Evolutionary conservation across 2,329 filamentous ascomycete genomes (phyloP), one percentile per base, ranked within the genome.

Genomic region (Cercospora brassicicola): DNA sequence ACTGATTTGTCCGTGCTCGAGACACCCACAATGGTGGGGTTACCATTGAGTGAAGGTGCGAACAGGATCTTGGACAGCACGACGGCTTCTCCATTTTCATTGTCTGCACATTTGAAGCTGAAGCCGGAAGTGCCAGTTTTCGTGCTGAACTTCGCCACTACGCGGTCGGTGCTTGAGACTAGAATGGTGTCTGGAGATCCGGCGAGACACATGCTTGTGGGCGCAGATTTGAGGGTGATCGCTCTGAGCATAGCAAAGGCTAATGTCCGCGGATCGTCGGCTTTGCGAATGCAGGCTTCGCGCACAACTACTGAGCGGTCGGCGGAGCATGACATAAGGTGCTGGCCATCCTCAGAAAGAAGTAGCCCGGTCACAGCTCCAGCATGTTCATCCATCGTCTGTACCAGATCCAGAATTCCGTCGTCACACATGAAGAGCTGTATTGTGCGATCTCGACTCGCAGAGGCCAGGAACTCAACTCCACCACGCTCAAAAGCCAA

Each of bases 1-100:
- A 99, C 90, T 0, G 95, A 98, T 78, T 98, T 99, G 79, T 99
- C 95, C 0, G 92, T 97, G 73, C 94, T 94, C 8, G 94, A 97
- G 10, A 95, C 86, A n/a, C 93, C 94, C 18, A 95, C 85, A 62
- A 99, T 85, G 61, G 96, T 86, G 30, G 89, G 87, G 82, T 88
- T 78, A 9, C 85, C 83, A 80, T 86, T 79, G 69, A 85, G 79
- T 74, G 88, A 81, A 76, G 88, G 74, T 77, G 85, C 81, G 59
- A 87, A 87, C 1, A 88, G 88, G 31, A 99, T 84, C 0, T 91
- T 91, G 71, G 94, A 92, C 73, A 98, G 82, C 53, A 95, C 88
- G 0, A 94, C 94, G 5, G 93, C 87, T 75, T 99, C 95, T 10
- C 86, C 86, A 10, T 89, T 90, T 53, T 92, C 90, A 60, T 90